Base-by-base conservation (phyloP, 2,329 filamentous ascomycete genomes). In the Acrocalymma vagum region DNA sequence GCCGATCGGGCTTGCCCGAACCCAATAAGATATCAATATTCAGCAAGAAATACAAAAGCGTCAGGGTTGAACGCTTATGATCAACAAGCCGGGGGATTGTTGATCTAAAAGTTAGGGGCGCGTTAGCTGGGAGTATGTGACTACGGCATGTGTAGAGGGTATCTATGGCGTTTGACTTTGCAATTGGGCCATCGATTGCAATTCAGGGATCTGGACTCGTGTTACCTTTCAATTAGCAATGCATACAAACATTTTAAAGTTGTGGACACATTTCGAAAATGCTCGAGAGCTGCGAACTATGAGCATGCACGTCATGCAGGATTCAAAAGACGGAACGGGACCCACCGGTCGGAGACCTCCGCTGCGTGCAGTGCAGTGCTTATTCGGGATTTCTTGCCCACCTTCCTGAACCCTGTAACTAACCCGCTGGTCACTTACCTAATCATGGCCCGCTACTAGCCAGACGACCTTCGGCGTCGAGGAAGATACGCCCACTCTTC, bases 101-200 rank as follows among this genome's bases (percentile, higher is more conserved):
- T 23, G n/a, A 25, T 17, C 28, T 35, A 54, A 55, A 58, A 51
- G 40, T 40, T 41, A 28, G 26, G 30, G 25, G 43, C 47, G 40
- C 43, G 21, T 51, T 45, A 51, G 48, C 42, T 54, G 45, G 48
- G 48, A 51, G 42, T 51, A 35, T 42, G 38, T 30, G 40, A 54
- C 39, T 42, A 47, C 35, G 48, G 48, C 53, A 50, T 55, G 50
- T 63, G 58, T 64, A 66, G 59, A 62, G 43, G 62, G 55, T 53
- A 48, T 45, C 45, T 45, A 30, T 41, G 58, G 61, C 53, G 55
- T 63, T 60, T 51, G 37, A 36, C 46, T 46, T 28, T 41, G 58
- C 59, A 58, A 51, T 52, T 55, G 45, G 49, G 42, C 36, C 39
- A 29, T 33, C 43, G 42, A 42, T 49, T 45, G 55, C 50, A 39